phyloP scores from a whole-genome alignment of 441 rosid genomes.

The Cnidoscolus chayamansa region DNA sequence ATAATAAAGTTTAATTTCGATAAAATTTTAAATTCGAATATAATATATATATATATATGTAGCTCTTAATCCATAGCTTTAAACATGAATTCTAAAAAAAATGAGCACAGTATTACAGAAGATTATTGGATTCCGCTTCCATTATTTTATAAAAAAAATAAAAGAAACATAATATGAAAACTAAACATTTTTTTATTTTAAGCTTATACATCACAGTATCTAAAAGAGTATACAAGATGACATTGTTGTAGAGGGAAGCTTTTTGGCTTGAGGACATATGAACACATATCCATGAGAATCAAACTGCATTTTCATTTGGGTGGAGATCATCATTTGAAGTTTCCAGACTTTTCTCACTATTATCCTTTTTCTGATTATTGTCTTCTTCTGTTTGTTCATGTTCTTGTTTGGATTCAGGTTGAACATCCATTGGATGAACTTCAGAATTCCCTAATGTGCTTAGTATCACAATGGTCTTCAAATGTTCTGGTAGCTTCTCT shows the following conservation, averaged over 20 bases:
- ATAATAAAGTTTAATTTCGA: no score
- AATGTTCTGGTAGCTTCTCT: conserved; percentile 29
- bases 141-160: no score
- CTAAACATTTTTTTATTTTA: background rate
- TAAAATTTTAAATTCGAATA: no score
- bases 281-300: conserved; percentile 1
- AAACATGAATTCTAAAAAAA: no score
- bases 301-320: conserved; percentile 30
- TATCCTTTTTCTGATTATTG: background rate
- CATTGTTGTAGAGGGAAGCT: background rate
- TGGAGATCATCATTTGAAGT: conserved; percentile 15
- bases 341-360: conserved; percentile 24
- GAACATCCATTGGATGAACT: conserved; percentile 39
- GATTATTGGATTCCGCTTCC: no score
- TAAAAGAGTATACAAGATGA: background rate
- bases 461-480: conserved; percentile 32
- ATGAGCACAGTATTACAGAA: no score
- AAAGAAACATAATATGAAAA: no score
- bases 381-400: conserved; percentile 18
- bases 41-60: no score
- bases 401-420: conserved; percentile 21
- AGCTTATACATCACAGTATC: background rate
- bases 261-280: background rate
- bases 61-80: no score
- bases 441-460: conserved; percentile 42